Percentiles rank a stretch among this genome's conserved stretches.
Conservation (phyloP, 2,329 filamentous ascomycete genomes). For the Ramichloridium luteum region DNA sequence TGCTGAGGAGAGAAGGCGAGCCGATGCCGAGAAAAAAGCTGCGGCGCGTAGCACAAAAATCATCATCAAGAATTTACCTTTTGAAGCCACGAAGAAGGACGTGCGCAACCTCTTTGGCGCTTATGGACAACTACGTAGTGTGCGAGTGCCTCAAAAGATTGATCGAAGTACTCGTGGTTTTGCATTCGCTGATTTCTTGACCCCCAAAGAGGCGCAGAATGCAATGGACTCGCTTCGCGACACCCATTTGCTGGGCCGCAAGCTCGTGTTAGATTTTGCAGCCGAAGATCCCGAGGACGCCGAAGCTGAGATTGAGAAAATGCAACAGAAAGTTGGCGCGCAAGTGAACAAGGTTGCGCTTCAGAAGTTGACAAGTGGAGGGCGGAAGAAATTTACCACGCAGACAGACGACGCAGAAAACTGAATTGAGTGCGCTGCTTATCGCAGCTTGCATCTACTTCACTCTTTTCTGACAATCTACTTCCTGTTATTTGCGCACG, state of each 20-base stretch:
- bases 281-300: slow-evolving; percentile 79
- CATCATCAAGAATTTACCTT: slow-evolving; percentile 95
- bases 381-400: slow-evolving; percentile 67
- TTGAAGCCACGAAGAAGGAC: slow-evolving; percentile 90
- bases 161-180: slow-evolving; percentile 81
- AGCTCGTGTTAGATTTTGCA: slow-evolving; percentile 83
- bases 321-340: slow-evolving; percentile 87
- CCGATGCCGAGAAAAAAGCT: slow-evolving; percentile 71
- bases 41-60: slow-evolving; percentile 75
- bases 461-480: too few relatives aligned
- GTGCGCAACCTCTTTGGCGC: slow-evolving; percentile 72
- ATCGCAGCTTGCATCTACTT: too few relatives aligned
- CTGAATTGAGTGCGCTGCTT: too few relatives aligned
- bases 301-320: slow-evolving; percentile 90
- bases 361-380: slow-evolving; percentile 72
- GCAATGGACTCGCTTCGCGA: slow-evolving; percentile 83
- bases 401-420: slow-evolving; percentile 20
- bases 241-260: slow-evolving; percentile 83
- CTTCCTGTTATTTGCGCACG: too few relatives aligned
- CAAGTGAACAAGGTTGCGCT: slow-evolving; percentile 85
- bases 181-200: slow-evolving; percentile 93
- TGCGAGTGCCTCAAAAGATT: slow-evolving; percentile 91
- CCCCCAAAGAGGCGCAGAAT: slow-evolving; percentile 76
- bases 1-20: slow-evolving; percentile 70
- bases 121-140: slow-evolving; percentile 83